Percentiles rank a stretch among this genome's conserved stretches.
Conservation (phyloP, 441 rosid genomes). For the Cnidoscolus chayamansa region DNA sequence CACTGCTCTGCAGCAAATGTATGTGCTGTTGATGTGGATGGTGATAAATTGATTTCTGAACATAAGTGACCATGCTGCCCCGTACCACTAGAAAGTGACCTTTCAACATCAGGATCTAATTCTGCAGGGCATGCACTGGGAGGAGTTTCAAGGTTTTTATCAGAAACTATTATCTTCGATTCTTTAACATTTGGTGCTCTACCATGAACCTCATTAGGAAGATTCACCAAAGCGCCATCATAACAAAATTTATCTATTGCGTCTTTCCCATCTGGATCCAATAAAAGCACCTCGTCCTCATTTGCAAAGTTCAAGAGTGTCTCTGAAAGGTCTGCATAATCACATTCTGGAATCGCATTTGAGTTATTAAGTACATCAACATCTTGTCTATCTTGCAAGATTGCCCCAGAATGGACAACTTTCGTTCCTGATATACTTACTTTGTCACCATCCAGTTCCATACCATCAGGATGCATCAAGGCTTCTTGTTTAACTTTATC, state of each 20-base stretch:
- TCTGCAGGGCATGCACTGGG: conserved; percentile 2
- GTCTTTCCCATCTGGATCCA: conserved; percentile 51
- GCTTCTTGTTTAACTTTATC: conserved; percentile 29
- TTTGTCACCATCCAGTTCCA: conserved; percentile 19
- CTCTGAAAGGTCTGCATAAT: conserved; percentile 52
- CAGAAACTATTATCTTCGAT: conserved; percentile 23
- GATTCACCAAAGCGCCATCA: conserved; percentile 50
- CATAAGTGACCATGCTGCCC: conserved; percentile 20
- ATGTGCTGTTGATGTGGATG: conserved; percentile 34
- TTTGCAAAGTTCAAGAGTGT: conserved; percentile 42
- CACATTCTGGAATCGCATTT: conserved; percentile 34
- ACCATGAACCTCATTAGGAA: conserved; percentile 38
- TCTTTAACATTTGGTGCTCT: conserved; percentile 33
- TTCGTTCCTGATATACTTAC: conserved; percentile 23
- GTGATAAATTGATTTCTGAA: conserved; percentile 32
- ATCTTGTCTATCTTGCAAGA: conserved; percentile 27
- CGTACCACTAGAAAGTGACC: conserved; percentile 19
- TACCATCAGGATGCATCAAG: conserved; percentile 23
- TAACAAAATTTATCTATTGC: conserved; percentile 49
- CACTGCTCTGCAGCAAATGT: conserved; percentile 41
- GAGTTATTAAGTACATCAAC: conserved; percentile 28
- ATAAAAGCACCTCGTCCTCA: conserved; percentile 47
- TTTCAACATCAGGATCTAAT: conserved; percentile 24
- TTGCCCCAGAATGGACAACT: conserved; percentile 15
- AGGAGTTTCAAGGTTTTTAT: conserved; percentile 29